Conservation (phyloP, 768 basidiomycete species). For the Sarcodon sp. region DNA sequence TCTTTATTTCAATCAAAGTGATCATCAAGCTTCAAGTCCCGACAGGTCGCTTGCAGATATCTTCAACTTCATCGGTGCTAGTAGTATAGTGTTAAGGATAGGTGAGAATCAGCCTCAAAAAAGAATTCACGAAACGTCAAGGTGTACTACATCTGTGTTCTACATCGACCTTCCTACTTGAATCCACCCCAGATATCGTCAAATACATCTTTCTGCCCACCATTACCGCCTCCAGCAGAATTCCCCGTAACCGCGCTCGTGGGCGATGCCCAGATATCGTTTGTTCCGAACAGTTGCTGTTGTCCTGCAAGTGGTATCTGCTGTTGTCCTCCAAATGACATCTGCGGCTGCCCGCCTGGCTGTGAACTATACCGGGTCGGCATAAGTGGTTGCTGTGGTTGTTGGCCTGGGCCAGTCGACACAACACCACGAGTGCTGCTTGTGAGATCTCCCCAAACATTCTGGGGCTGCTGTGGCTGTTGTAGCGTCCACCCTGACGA, state of each 20-base stretch:
- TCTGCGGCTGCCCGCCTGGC: not conserved
- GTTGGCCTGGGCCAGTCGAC: slow-evolving; percentile 14
- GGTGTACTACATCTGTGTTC: too few relatives aligned
- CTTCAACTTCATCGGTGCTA: too few relatives aligned
- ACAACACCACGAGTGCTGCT: too few relatives aligned
- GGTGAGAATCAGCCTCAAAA: too few relatives aligned
- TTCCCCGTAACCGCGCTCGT: slow-evolving; percentile 10
- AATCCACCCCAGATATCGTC: slow-evolving; percentile 80
- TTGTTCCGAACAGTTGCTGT: slow-evolving; percentile 21
- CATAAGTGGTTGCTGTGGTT: slow-evolving; percentile 15
- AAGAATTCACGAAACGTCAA: too few relatives aligned
- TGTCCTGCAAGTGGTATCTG: not conserved
- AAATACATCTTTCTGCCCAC: slow-evolving; percentile 58
- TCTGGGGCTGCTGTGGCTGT: slow-evolving; percentile 14
- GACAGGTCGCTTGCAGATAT: too few relatives aligned
- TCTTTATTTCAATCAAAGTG: too few relatives aligned
- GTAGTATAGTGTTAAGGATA: too few relatives aligned
- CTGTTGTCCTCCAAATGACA: slow-evolving; percentile 4
- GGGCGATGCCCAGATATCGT: slow-evolving; percentile 47
- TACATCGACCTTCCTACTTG: slow-evolving; percentile 29
- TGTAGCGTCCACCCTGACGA: slow-evolving; percentile 47
- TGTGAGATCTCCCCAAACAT: slow-evolving; percentile 20
- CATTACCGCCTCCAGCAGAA: slow-evolving; percentile 1
- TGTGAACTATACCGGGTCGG: slow-evolving; percentile 13
- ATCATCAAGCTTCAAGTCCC: too few relatives aligned